Evolutionary conservation across 2,329 filamentous ascomycete species (phyloP).

Genomic region (Cryoendolithus antarcticus): DNA sequence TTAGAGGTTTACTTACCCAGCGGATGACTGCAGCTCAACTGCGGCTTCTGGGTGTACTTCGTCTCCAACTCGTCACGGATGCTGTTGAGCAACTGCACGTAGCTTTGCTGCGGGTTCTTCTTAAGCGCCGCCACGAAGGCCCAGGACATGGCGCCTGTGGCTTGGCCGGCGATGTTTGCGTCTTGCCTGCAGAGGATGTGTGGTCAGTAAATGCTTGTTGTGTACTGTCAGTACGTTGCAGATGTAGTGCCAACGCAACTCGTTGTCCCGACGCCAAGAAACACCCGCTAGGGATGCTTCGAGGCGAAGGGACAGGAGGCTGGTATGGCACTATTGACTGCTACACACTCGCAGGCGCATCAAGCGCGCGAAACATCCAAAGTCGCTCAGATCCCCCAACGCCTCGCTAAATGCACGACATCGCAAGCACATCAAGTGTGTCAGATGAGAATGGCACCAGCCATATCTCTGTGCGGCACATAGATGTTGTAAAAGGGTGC

Average conservation of each 20-base stretch:
- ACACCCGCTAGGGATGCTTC: conserved; percentile 14
- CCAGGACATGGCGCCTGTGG: conserved; percentile 96
- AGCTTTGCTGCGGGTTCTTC: conserved; percentile 91
- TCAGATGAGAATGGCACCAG: conserved; percentile 12
- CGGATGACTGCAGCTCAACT: conserved; percentile 91
- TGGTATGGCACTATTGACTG: conserved; percentile 2
- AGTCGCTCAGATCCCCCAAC: conserved; percentile 8
- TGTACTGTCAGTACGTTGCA: background rate
- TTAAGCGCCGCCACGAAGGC: conserved; percentile 86
- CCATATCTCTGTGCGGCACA: conserved; percentile 10
- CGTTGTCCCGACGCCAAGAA: conserved; percentile 16
- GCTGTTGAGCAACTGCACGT: conserved; percentile 88
- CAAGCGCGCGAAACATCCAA: conserved; percentile 2
- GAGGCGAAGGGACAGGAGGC: conserved; percentile 14
- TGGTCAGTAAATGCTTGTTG: conserved; percentile 8
- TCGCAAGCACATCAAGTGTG: conserved; percentile 1
- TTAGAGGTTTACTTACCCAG: conserved; percentile 53
- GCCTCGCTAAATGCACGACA: conserved; percentile 10
- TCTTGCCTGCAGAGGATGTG: conserved; percentile 52
- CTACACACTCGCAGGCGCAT: too few species aligned
- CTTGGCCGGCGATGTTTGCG: conserved; percentile 73
- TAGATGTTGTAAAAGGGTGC: conserved; percentile 1
- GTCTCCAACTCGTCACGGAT: conserved; percentile 78
- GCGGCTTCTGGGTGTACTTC: conserved; percentile 90
- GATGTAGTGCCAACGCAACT: conserved; percentile 18